These are phyloP conservation scores for Pseudonectria foliicola DNA, from an alignment of 2,329 filamentous ascomycete species.

Conservation along the genomic window DNA sequence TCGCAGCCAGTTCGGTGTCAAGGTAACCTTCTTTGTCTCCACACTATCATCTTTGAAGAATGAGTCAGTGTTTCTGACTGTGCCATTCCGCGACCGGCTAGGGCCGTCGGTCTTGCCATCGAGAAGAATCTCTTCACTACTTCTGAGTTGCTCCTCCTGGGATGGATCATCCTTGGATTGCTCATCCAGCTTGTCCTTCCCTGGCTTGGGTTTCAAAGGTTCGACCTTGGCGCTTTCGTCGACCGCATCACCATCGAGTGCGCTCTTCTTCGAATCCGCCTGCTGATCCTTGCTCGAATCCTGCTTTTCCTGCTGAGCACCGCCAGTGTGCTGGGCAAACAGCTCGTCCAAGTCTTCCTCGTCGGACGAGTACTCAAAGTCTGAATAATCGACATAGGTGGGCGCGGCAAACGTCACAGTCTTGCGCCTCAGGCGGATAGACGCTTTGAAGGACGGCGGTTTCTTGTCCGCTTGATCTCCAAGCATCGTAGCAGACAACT, in stretches of 20 bases:
- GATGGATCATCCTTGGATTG: slow-evolving; percentile 25
- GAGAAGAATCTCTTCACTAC: slow-evolving; percentile 62
- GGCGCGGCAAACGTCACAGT: slow-evolving; percentile 79
- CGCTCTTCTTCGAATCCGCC: slow-evolving; percentile 6
- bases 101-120: slow-evolving; percentile 44
- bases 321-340: slow-evolving; percentile 28
- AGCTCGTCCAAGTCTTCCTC: slow-evolving; percentile 50
- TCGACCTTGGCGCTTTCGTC: slow-evolving; percentile 51
- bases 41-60: slow-evolving; percentile 96
- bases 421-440: slow-evolving; percentile 74
- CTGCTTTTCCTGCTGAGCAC: slow-evolving; percentile 23
- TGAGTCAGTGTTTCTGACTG: slow-evolving; percentile 84
- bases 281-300: slow-evolving; percentile 25
- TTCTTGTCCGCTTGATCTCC: slow-evolving; percentile 65
- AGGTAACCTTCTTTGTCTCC: slow-evolving; percentile 94
- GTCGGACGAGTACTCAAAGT: slow-evolving; percentile 78
- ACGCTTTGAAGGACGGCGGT: slow-evolving; percentile 71
- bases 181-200: slow-evolving; percentile 34
- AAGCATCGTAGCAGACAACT: slow-evolving; percentile 58
- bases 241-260: slow-evolving; percentile 26
- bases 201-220: slow-evolving; percentile 42
- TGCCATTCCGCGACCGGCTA: slow-evolving; percentile 72
- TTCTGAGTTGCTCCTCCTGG: slow-evolving; percentile 31
- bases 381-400: slow-evolving; percentile 82
- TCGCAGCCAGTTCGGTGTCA: slow-evolving; percentile 85